Percentiles rank a stretch among this genome's conserved stretches.
Evolutionary conservation across 2,329 filamentous ascomycete species (phyloP).

Genomic region (Cercospora zeae-maydis): DNA sequence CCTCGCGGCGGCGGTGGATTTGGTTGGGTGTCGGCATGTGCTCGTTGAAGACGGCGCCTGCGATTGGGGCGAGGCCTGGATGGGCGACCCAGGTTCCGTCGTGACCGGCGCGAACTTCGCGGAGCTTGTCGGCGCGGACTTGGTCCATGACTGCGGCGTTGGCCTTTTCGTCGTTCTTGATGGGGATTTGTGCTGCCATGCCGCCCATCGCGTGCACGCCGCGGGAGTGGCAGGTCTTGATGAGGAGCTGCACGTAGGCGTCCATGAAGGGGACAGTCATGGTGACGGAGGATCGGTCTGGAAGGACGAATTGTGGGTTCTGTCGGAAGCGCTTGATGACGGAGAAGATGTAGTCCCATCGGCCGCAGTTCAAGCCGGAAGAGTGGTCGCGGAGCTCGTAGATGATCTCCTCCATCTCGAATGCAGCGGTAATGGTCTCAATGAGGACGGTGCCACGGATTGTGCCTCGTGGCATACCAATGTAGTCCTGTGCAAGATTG

Average conservation of each 20-base stretch:
- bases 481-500: conserved; percentile 90
- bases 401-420: conserved; percentile 99
- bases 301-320: conserved; percentile 87
- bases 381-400: conserved; percentile 97
- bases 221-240: conserved; percentile 95
- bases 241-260: conserved; percentile 91
- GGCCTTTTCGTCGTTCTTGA: conserved; percentile 78
- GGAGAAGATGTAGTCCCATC: conserved; percentile 99
- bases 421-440: conserved; percentile 94
- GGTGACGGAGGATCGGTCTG: conserved; percentile 84
- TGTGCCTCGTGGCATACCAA: conserved; percentile 83
- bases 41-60: conserved; percentile 91
- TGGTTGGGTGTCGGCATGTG: conserved; percentile 99
- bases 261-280: conserved; percentile 99
- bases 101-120: conserved; percentile 90
- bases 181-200: conserved; percentile 98
- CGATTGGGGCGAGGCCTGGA: conserved; percentile 83
- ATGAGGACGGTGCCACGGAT: conserved; percentile 95
- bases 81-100: conserved; percentile 98
- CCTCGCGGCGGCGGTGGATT: conserved; percentile 83
- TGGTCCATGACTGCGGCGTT: conserved; percentile 28
- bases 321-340: conserved; percentile 99
- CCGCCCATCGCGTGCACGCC: conserved; percentile 98
- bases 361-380: conserved; percentile 93
- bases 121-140: conserved; percentile 87